These are phyloP conservation scores for Phyllostachys edulis DNA, from an alignment of 176 grass and related monocot species.

Conservation along the genomic window DNA sequence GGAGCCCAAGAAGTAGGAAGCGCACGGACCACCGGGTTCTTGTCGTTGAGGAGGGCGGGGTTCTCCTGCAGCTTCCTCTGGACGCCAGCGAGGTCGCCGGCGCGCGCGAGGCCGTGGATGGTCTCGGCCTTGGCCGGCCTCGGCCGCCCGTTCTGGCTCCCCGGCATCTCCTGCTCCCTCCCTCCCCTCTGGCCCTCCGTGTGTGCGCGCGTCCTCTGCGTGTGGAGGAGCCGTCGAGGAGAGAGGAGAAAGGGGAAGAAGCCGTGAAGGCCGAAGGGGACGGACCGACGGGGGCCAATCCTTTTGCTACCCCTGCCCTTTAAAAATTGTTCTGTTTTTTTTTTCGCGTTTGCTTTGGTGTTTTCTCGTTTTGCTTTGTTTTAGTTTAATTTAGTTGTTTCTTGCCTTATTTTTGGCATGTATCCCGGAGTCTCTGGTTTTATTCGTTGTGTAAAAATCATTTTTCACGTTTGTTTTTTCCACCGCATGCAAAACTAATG, in stretches of 20 bases:
- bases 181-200: not conserved
- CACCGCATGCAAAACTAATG: not conserved
- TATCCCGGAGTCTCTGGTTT: conserved; percentile 8
- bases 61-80: conserved; percentile 73
- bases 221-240: conserved; percentile 22
- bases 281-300: conserved; percentile 25
- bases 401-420: conserved; percentile 19
- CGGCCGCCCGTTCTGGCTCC: conserved; percentile 61
- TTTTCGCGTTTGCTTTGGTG: not conserved
- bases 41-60: conserved; percentile 72
- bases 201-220: not conserved
- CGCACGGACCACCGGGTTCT: conserved; percentile 67
- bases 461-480: not conserved
- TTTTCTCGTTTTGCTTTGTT: not conserved
- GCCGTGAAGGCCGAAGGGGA: not conserved
- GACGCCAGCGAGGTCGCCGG: conserved; percentile 72
- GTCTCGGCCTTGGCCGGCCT: conserved; percentile 53
- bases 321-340: conserved; percentile 1
- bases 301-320: conserved; percentile 2
- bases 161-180: conserved; percentile 50
- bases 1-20: not conserved
- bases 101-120: conserved; percentile 66
- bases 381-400: not conserved
- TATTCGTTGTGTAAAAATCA: not conserved
- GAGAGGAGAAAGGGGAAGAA: not conserved